phyloP scores from a whole-genome alignment of 2,329 filamentous ascomycete species.

The Elsinoe ampelina region DNA sequence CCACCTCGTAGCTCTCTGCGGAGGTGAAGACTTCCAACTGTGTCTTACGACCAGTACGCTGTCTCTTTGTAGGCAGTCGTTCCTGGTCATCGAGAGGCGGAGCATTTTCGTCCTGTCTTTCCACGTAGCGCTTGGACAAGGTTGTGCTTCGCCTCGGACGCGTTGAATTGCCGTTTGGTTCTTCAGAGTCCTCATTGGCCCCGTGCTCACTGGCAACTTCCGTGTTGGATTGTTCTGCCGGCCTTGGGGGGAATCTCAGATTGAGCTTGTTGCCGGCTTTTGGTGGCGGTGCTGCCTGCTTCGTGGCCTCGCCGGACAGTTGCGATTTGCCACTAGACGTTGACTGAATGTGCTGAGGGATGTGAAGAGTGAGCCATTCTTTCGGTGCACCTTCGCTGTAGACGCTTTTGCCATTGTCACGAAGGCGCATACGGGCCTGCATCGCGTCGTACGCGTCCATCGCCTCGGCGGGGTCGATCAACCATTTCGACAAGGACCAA shows the following conservation, averaged over 20 bases:
- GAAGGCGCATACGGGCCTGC: not conserved
- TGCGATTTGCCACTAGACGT: too few relatives aligned
- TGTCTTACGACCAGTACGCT: not conserved
- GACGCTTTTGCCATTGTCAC: slow-evolving; percentile 7
- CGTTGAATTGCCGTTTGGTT: not conserved
- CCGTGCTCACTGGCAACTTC: not conserved
- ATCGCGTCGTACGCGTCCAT: slow-evolving; percentile 1
- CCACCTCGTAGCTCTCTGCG: not conserved
- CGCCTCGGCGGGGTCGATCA: not conserved
- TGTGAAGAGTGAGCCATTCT: not conserved
- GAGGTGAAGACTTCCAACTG: not conserved
- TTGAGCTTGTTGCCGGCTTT: not conserved
- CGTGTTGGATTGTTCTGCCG: not conserved
- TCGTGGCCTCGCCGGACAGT: not conserved
- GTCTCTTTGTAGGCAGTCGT: not conserved
- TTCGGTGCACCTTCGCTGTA: slow-evolving; percentile 2
- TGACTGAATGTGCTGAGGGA: not conserved
- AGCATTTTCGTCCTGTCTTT: not conserved
- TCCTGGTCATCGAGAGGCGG: not conserved
- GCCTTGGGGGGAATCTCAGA: not conserved
- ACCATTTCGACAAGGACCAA: not conserved
- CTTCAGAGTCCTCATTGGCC: not conserved
- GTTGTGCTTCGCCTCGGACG: not conserved
- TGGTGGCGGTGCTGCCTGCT: not conserved
- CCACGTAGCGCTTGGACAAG: not conserved